These are phyloP conservation scores for Leptosphaerulina australis DNA, from an alignment of 2,329 filamentous ascomycete genomes.

Conservation along the genomic window DNA sequence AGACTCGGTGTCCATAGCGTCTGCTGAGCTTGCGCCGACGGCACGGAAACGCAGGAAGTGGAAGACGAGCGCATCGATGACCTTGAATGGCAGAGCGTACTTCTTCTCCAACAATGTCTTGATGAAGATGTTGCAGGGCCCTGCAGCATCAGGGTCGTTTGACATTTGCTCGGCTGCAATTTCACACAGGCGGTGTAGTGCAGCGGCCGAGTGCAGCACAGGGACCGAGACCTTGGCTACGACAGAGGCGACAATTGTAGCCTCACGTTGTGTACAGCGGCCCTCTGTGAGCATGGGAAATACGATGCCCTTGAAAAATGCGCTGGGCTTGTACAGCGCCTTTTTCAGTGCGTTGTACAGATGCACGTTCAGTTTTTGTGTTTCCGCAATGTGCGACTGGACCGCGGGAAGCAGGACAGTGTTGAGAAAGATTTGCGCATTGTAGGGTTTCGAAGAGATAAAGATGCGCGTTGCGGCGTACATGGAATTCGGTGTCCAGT, in stretches of 20 bases:
- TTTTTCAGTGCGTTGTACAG: conserved; percentile 95
- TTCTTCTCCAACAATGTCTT: conserved; percentile 93
- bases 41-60: conserved; percentile 91
- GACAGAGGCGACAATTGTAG: conserved; percentile 87
- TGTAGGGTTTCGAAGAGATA: conserved; percentile 78
- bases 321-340: conserved; percentile 87
- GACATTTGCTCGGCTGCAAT: conserved; percentile 90
- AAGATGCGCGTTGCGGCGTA: conserved; percentile 94
- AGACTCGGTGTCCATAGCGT: conserved; percentile 57
- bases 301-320: conserved; percentile 95
- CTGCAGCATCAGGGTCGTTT: conserved; percentile 81
- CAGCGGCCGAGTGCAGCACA: conserved; percentile 89
- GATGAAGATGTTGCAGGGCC: conserved; percentile 94
- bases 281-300: conserved; percentile 86
- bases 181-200: conserved; percentile 89
- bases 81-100: conserved; percentile 92
- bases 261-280: conserved; percentile 90
- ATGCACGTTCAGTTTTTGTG: conserved; percentile 93
- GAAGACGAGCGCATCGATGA: conserved; percentile 92
- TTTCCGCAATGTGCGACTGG: conserved; percentile 92
- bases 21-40: conserved; percentile 65
- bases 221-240: conserved; percentile 84
- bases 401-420: conserved; percentile 87
- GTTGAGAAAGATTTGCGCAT: conserved; percentile 84
- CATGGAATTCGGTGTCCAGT: conserved; percentile 78